Evolutionary conservation across 2,329 filamentous ascomycete species (phyloP).

Genomic region (Phialophora tarda): DNA sequence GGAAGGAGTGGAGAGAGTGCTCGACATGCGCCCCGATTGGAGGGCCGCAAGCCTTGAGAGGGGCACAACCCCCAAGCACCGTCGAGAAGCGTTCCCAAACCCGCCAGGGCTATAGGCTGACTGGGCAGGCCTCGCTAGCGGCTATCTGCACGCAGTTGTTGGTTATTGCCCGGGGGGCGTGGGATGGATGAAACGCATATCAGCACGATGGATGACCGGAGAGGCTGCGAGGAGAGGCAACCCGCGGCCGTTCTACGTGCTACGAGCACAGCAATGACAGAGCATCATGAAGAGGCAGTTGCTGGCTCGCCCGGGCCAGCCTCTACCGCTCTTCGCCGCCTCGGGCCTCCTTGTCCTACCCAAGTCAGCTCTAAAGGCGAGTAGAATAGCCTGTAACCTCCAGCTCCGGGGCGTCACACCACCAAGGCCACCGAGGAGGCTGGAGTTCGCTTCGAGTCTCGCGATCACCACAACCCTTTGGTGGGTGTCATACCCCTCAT

Average conservation of each 20-base stretch:
- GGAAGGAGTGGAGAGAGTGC: slow-evolving; percentile 16
- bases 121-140: slow-evolving; percentile 17
- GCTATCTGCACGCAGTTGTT: slow-evolving; percentile 17
- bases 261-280: slow-evolving; percentile 1
- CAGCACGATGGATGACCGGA: slow-evolving; percentile 9
- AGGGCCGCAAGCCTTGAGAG: slow-evolving; percentile 14
- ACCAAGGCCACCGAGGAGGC: neutral
- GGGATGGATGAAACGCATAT: slow-evolving; percentile 11
- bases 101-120: slow-evolving; percentile 19
- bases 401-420: neutral
- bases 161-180: slow-evolving; percentile 5
- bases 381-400: neutral
- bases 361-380: too few species aligned
- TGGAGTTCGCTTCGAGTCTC: neutral
- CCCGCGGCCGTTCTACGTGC: neutral
- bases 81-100: slow-evolving; percentile 2
- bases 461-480: too few species aligned
- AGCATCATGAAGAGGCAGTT: neutral
- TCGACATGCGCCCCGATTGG: slow-evolving; percentile 28
- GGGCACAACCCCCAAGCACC: slow-evolving; percentile 8
- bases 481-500: neutral
- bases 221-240: neutral
- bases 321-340: neutral
- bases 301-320: neutral
- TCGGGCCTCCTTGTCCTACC: neutral